Evolutionary conservation across 495 filamentous ascomycete species (phyloP), one percentile per base, ranked within the genome.

Genomic region (Xylaria castorea): DNA sequence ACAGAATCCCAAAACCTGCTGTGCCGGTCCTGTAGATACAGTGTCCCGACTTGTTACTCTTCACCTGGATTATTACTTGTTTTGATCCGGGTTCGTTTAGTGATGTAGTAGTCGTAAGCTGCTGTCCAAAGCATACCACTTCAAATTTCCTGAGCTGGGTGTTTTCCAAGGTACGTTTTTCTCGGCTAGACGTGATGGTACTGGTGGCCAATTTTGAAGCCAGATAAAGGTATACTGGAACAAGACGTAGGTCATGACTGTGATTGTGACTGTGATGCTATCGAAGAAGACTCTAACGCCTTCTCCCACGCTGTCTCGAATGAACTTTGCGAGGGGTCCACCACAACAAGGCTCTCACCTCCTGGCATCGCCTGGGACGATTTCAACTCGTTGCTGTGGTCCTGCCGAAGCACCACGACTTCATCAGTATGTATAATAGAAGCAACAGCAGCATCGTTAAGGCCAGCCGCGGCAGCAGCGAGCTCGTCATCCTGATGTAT

Each of bases 281-380:
- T 40, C 44, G 58, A 55, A 7, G 68, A 70, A 51, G 57, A 51
- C n/a, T 72, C 42, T 22, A 74, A 71, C 9, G 90, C 90, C 75
- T 86, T 87, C 61, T 85, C 88, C 91, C 91, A 93, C n/a, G 89
- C 89, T 63, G 81, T 87, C 76, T 92, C 91, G 72, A 91, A 89
- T 38, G 84, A 84, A 51, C 80, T 81, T 63, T 85, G 80, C 46
- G 80, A 75, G 14, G 77, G 81, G 5, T 84, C 86, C 27, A 87
- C 78, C 46, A 87, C 71, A 11, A 86, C 84, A 30, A 85, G 51
- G 69, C 85, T 87, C 68, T 82, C 81, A 30, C 87, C 81, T 14
- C 69, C 77, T 5, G 70, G 3, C 36, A 14, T 65, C 61, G 66
- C 66, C 53, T 77, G 74, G 40, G 71, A 75, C n/a, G 67, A 61